A percentile compares a stretch with the other conserved stretches of the same genome.
Conservation (phyloP, 1,284 basidiomycete genomes). For the Phellopilus nigrolimitatus region DNA sequence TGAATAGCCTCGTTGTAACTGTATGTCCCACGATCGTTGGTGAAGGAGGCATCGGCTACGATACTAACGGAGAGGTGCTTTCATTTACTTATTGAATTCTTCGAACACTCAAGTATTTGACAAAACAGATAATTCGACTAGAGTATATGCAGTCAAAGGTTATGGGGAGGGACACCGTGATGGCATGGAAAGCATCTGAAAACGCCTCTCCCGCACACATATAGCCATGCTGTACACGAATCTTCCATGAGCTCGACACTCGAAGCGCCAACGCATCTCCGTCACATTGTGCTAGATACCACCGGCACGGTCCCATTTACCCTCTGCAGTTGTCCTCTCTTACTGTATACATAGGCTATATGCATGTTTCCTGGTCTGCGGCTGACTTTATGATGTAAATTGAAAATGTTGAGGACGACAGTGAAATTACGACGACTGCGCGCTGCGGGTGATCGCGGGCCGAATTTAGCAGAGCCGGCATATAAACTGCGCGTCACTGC, state of each 20-base stretch:
- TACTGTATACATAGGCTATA: too few relatives aligned
- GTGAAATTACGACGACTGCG: too few relatives aligned
- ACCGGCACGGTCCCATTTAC: too few relatives aligned
- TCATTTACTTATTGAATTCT: slow-evolving; percentile 14
- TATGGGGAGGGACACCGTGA: slow-evolving; percentile 40
- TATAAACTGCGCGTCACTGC: background rate
- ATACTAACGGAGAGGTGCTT: slow-evolving; percentile 20
- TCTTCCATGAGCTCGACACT: too few relatives aligned
- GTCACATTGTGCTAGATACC: too few relatives aligned
- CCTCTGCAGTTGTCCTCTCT: too few relatives aligned
- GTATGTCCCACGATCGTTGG: slow-evolving; percentile 82
- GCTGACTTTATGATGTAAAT: too few relatives aligned
- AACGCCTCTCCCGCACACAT: background rate
- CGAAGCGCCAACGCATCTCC: background rate
- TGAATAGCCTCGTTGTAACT: slow-evolving; percentile 79
- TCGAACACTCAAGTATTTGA: slow-evolving; percentile 14
- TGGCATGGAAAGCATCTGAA: slow-evolving; percentile 25
- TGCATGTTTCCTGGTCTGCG: too few relatives aligned
- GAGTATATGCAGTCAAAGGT: slow-evolving; percentile 32
- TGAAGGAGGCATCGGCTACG: slow-evolving; percentile 61
- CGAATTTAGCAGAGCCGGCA: too few relatives aligned
- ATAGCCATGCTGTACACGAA: too few relatives aligned
- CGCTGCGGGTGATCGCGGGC: too few relatives aligned
- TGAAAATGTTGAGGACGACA: too few relatives aligned
- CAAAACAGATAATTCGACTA: slow-evolving; percentile 30